Percentiles rank a stretch among this genome's conserved stretches.
These are phyloP conservation scores for Xylogone sp. DNA, from an alignment of 2,329 filamentous ascomycete species.

Conservation along the genomic window DNA sequence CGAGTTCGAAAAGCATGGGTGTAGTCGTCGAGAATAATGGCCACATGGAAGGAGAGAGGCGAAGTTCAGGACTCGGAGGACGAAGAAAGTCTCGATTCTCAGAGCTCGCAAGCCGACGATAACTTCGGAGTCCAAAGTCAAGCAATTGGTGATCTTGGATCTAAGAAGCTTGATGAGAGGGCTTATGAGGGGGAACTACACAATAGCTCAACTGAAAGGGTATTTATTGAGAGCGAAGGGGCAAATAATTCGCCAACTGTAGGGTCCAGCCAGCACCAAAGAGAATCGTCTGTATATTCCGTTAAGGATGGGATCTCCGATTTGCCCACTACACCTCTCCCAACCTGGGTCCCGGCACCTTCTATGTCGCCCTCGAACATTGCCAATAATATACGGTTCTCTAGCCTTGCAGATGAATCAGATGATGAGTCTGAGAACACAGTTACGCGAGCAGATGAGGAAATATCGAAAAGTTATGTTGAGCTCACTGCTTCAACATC, in stretches of 20 bases:
- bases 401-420: not conserved
- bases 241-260: too few relatives aligned
- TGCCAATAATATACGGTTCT: not conserved
- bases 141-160: too few relatives aligned
- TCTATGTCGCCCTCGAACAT: not conserved
- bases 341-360: not conserved
- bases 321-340: not conserved
- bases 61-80: constrained; percentile 32
- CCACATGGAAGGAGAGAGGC: constrained; percentile 31
- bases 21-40: constrained; percentile 23
- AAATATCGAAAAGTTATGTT: constrained; percentile 36
- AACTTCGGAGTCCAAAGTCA: not conserved
- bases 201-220: too few relatives aligned
- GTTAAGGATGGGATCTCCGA: not conserved
- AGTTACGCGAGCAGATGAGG: constrained; percentile 21
- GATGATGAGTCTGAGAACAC: not conserved
- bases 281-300: not conserved
- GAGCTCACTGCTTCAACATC: constrained; percentile 29
- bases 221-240: too few relatives aligned
- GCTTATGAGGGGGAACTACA: too few relatives aligned
- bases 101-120: constrained; percentile 2
- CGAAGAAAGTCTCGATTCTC: constrained; percentile 23
- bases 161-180: too few relatives aligned
- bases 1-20: constrained; percentile 5
- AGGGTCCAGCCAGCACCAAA: too few relatives aligned